Conservation (phyloP, 345 rosid species). For the Arabis alpina region DNA sequence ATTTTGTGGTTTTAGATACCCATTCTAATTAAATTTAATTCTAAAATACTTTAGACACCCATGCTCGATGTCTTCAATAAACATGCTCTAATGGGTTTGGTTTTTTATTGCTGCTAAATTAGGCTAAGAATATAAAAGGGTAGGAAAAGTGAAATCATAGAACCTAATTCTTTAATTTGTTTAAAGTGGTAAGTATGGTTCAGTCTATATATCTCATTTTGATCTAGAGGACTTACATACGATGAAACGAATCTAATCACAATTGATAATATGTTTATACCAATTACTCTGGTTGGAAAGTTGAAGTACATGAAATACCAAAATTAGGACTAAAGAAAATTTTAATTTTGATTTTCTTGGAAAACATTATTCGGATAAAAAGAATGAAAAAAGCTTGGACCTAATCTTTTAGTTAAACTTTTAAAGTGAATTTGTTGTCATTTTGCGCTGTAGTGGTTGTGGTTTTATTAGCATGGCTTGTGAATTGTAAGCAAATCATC, state of each 20-base stretch:
- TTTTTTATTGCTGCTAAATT: neutral
- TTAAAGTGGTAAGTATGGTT: neutral
- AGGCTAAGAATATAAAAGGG: neutral
- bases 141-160: neutral
- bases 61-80: too few relatives aligned
- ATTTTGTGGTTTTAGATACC: too few relatives aligned
- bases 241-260: neutral
- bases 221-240: neutral
- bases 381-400: neutral
- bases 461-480: constrained; percentile 32
- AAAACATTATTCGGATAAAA: neutral
- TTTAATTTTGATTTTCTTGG: neutral
- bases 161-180: neutral
- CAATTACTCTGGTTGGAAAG: neutral
- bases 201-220: neutral
- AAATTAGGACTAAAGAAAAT: neutral
- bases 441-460: constrained; percentile 42
- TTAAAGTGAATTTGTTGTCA: constrained; percentile 24
- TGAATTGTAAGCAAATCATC: constrained; percentile 27
- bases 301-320: neutral
- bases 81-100: too few relatives aligned
- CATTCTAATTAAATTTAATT: too few relatives aligned
- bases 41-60: too few relatives aligned
- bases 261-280: neutral
- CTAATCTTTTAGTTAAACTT: neutral